phyloP scores from a whole-genome alignment of 495 filamentous ascomycete genomes.

The Chlorociboria aeruginascens region DNA sequence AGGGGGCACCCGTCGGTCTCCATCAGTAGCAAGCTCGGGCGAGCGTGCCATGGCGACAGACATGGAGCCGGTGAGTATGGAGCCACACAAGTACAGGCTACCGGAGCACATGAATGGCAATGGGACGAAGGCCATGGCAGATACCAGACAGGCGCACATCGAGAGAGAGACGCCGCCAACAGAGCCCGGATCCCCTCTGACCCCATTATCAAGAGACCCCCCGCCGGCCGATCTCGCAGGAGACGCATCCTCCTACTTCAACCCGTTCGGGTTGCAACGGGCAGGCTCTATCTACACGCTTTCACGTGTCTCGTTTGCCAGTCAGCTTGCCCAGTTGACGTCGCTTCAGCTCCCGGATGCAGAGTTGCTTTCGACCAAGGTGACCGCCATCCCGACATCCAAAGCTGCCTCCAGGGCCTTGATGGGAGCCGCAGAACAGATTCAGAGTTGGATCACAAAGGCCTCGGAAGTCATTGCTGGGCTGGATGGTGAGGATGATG shows the following conservation, averaged over 20 bases:
- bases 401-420: constrained; percentile 66
- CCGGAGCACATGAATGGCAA: constrained; percentile 48
- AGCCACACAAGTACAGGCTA: constrained; percentile 52
- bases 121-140: constrained; percentile 44
- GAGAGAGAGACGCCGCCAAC: constrained; percentile 29
- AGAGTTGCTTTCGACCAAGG: constrained; percentile 63
- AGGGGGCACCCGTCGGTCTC: constrained; percentile 10
- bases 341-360: constrained; percentile 77
- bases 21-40: constrained; percentile 8
- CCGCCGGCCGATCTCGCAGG: constrained; percentile 29
- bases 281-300: constrained; percentile 79
- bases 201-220: constrained; percentile 35
- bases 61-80: constrained; percentile 33
- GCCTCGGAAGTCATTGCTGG: constrained; percentile 76
- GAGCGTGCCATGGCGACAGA: constrained; percentile 10
- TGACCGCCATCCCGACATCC: constrained; percentile 71
- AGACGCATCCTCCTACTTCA: constrained; percentile 33
- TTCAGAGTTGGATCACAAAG: constrained; percentile 82
- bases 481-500: constrained; percentile 86
- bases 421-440: constrained; percentile 75
- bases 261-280: constrained; percentile 43
- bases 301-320: constrained; percentile 78
- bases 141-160: constrained; percentile 38
- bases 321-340: constrained; percentile 78
- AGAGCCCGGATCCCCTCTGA: constrained; percentile 25